Evolutionary conservation across 2,329 filamentous ascomycete genomes (phyloP).

Genomic region (Monilinia fructigena): DNA sequence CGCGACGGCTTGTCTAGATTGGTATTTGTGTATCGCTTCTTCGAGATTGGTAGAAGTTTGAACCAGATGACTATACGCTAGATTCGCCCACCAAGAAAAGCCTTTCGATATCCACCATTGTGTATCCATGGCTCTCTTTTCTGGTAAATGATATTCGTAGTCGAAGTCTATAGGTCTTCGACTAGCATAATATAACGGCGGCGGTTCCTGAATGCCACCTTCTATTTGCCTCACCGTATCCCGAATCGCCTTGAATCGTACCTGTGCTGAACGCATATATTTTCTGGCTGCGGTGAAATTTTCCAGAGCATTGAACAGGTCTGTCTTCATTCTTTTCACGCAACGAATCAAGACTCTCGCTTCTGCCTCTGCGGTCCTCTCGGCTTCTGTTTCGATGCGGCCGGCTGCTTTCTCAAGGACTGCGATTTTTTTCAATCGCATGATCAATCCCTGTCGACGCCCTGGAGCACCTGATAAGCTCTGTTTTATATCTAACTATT

Average conservation of each 20-base stretch:
- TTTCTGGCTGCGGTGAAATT: background rate
- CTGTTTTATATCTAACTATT: background rate
- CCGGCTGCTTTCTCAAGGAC: background rate
- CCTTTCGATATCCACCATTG: background rate
- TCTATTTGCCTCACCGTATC: background rate
- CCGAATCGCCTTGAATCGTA: background rate
- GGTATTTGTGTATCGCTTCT: background rate
- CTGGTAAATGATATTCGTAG: background rate
- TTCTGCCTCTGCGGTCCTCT: background rate
- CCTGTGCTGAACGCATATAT: background rate
- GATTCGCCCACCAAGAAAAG: slow-evolving; percentile 3
- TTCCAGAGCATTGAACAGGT: background rate
- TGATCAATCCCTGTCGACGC: background rate
- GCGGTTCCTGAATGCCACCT: background rate
- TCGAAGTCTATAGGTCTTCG: background rate
- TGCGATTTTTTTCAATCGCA: background rate
- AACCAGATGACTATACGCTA: slow-evolving; percentile 5
- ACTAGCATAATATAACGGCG: background rate
- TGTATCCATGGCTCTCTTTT: background rate
- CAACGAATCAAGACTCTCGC: background rate
- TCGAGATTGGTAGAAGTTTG: background rate
- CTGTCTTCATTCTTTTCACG: background rate
- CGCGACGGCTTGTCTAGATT: background rate
- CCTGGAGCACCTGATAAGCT: background rate
- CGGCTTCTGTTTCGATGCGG: no score